Base-by-base conservation (phyloP, 2,329 filamentous ascomycete species). In the Incumbomyces delicatus region DNA sequence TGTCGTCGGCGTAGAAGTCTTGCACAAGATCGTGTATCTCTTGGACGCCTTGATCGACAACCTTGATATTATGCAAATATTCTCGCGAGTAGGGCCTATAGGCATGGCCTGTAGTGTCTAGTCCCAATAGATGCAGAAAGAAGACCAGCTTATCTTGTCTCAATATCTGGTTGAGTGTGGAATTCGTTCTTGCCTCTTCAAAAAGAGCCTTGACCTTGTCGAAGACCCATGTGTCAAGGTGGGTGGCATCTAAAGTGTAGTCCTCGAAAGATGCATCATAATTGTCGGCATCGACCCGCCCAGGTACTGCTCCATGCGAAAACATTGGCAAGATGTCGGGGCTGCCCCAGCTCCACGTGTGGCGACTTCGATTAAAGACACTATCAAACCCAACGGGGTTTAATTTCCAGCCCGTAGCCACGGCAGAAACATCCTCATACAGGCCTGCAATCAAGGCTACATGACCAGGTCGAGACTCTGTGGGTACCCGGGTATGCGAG, bases 271-370 rank as follows among this genome's bases (percentile, higher is more conserved):
- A 89, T 32, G 84, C 75, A 8, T 76, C 78, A 61, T 98, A 98
- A 49, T 76, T 86, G 54, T 83, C 83, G n/a, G 87, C 83, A 64
- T 95, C 86, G 1, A 98, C 85, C 52, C 84, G 76, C 6, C 90
- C 89, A 0, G 86, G 84, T 8, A 86, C 80, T 18, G 92, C 90
- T n/a, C 92, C 92, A 48, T 88, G 77, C 61, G 94, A 81, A 62
- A 98, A 98, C 92, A 98, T 98, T 46, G 86, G 86, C 55, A 98
- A 68, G 59, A 98, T 98, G 66, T 98, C 92, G 1, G 92, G 92
- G 61, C 89, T 95, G 2, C 92, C 92, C 92, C 92, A 98, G 65
- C 89, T 95, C 92, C 92, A 98, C 6, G 94, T 98, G 67, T 98
- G 94, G 38, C 83, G 76, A 62, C 90, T 96, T 52, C 87, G 80